Evolutionary conservation across 257 asterid genomes (phyloP), one percentile per base, ranked within the genome.

Genomic region (Mitragyna speciosa): DNA sequence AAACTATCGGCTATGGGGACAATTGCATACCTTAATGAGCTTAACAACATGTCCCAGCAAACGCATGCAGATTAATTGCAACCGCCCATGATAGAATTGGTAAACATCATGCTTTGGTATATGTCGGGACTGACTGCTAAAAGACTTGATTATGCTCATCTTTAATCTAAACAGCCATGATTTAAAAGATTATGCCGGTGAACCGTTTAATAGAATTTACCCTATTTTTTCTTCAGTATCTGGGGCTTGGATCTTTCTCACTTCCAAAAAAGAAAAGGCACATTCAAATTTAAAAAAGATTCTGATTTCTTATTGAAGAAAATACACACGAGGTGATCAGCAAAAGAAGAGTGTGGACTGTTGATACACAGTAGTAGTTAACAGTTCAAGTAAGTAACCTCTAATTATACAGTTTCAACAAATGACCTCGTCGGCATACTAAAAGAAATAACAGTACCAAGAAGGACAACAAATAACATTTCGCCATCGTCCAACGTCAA

Each of bases 111-210:
- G 12, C 54, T 24, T 48, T 43, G 28, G 4, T 31, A 0, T 10
- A 24, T 70, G 36, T 70, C 36, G 36, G 33, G 56, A 43, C 56
- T 24, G 75, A 70, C 22, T 4, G 41, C 41, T 36, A 2, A 59
- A 39, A n/a, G 56, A 59, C 1, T 36, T 75, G 78, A 74, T 74
- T 75, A 47, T 39, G 58, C 68, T 58, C 12, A 26, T 58, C 33
- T 75, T 39, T 31, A 74, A 17, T 74, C 52, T 58, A 58, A 56
- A 39, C 69, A 22, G 7, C 19, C 36, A 58, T 75, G 58, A 75
- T 75, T 67, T 39, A 16, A 67, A 67, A 67, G 47, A 67, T 33
- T 17, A 4, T 65, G 70, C 43, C 70, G n/a, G 43, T 6, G 43
- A 65, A 28, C 70, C 8, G 0, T 30, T 9, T 15, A 30, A 30